A percentile compares a stretch with the other conserved stretches of the same genome.
phyloP scores from a whole-genome alignment of 2,329 filamentous ascomycete species.

The Triangularia verruculosa region DNA sequence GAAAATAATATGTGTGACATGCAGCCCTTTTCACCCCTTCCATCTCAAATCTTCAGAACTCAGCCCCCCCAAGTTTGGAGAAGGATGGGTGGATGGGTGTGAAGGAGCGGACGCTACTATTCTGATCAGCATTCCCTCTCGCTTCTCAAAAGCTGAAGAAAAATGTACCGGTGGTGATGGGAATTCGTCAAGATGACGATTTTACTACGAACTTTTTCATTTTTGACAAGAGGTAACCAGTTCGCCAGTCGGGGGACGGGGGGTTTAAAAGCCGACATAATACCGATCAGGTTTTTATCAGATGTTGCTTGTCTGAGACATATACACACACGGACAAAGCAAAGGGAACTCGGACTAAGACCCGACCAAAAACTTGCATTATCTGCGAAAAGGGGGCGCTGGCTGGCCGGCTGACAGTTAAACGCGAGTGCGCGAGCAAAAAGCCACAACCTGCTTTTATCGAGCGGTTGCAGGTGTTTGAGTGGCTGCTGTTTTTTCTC shows the following conservation, averaged over 20 bases:
- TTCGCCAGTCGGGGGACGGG: too few relatives aligned
- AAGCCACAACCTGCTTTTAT: too few relatives aligned
- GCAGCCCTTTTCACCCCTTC: neutral
- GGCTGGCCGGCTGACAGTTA: too few relatives aligned
- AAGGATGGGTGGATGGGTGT: too few relatives aligned
- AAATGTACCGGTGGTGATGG: neutral
- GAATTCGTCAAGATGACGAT: neutral
- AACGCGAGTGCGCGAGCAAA: too few relatives aligned
- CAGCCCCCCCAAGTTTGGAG: too few relatives aligned
- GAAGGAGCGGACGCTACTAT: neutral
- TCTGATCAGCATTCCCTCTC: neutral
- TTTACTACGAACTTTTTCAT: neutral
- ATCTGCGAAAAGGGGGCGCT: too few relatives aligned
- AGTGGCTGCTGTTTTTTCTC: too few relatives aligned
- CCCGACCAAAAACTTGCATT: too few relatives aligned
- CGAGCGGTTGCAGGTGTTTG: too few relatives aligned
- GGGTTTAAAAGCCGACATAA: neutral
- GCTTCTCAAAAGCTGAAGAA: neutral
- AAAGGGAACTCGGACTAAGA: neutral
- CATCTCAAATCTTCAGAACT: neutral
- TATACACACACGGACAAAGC: neutral
- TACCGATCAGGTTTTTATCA: too few relatives aligned
- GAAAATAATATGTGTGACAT: neutral
- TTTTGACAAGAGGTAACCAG: too few relatives aligned
- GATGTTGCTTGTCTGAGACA: neutral